Conservation (phyloP, 352 stramenopile genomes). For the Phytophthora gonapodyides region DNA sequence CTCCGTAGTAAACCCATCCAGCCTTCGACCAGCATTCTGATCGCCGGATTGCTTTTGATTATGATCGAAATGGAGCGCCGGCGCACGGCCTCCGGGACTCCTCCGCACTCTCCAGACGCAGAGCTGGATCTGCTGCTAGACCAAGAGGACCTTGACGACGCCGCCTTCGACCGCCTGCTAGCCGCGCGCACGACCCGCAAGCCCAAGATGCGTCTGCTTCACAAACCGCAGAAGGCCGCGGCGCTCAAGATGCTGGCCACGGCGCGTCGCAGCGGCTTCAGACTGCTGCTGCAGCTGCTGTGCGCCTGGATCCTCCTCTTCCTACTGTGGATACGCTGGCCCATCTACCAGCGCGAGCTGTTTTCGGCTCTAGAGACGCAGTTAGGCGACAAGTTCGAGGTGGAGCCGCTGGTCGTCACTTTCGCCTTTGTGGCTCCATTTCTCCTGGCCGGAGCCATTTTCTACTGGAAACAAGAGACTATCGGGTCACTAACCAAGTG, state of each 20-base stretch:
- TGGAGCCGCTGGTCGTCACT: slow-evolving; percentile 52
- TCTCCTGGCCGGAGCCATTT: slow-evolving; percentile 38
- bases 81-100: slow-evolving; percentile 9
- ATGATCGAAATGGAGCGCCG: slow-evolving; percentile 44
- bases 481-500: slow-evolving; percentile 18
- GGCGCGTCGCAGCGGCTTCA: slow-evolving; percentile 17
- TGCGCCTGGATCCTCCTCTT: slow-evolving; percentile 39
- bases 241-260: slow-evolving; percentile 32
- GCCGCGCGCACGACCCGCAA: slow-evolving; percentile 14
- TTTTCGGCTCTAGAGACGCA: slow-evolving; percentile 29
- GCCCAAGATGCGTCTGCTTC: slow-evolving; percentile 24
- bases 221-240: slow-evolving; percentile 28
- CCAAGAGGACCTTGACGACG: slow-evolving; percentile 26
- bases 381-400: slow-evolving; percentile 45
- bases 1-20: too few species aligned
- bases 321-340: slow-evolving; percentile 60
- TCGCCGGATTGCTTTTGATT: slow-evolving; percentile 27
- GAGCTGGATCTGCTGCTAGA: slow-evolving; percentile 29
- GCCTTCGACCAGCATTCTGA: slow-evolving; percentile 1
- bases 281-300: slow-evolving; percentile 20
- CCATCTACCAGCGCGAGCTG: slow-evolving; percentile 44
- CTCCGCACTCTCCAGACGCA: slow-evolving; percentile 21
- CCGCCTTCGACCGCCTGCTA: slow-evolving; percentile 27
- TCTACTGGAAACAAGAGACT: slow-evolving; percentile 43
- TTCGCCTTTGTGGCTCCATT: slow-evolving; percentile 47